Evolutionary conservation across 257 asterid species (phyloP).

Genomic region (Rhazya stricta): DNA sequence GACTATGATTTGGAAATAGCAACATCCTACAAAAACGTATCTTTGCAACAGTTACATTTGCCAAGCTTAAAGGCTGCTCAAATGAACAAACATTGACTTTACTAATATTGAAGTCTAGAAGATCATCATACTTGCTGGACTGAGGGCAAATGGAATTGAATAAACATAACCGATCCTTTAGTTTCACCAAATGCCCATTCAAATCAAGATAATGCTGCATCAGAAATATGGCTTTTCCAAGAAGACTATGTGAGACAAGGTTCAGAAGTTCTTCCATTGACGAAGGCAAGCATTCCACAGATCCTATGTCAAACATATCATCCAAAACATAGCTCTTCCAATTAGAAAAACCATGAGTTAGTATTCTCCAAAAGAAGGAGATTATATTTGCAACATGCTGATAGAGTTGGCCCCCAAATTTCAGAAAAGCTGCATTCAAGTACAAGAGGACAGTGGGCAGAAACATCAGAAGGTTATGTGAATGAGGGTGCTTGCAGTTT

Average conservation of each 20-base stretch:
- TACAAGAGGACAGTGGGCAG: constrained; percentile 58
- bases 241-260: constrained; percentile 58
- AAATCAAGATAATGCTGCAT: constrained; percentile 34
- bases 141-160: constrained; percentile 58
- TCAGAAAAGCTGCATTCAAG: constrained; percentile 37
- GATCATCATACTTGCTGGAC: constrained; percentile 36
- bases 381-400: constrained; percentile 36
- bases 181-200: constrained; percentile 35
- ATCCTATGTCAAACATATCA: constrained; percentile 39
- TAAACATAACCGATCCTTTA: constrained; percentile 43
- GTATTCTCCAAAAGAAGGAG: constrained; percentile 45
- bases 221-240: constrained; percentile 57
- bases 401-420: constrained; percentile 39
- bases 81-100: constrained; percentile 42
- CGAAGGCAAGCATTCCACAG: constrained; percentile 34
- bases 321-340: constrained; percentile 56
- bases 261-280: constrained; percentile 42
- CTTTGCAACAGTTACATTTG: constrained; percentile 65
- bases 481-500: constrained; percentile 26
- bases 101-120: constrained; percentile 40
- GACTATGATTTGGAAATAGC: constrained; percentile 35
- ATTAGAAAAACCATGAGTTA: constrained; percentile 47
- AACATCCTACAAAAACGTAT: constrained; percentile 56
- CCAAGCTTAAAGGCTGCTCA: constrained; percentile 49
- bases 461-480: constrained; percentile 64